A percentile compares a stretch with the other conserved stretches of the same genome.
phyloP scores from a whole-genome alignment of 139 green algal genomes.

The Chlamydomonas eustigma region DNA sequence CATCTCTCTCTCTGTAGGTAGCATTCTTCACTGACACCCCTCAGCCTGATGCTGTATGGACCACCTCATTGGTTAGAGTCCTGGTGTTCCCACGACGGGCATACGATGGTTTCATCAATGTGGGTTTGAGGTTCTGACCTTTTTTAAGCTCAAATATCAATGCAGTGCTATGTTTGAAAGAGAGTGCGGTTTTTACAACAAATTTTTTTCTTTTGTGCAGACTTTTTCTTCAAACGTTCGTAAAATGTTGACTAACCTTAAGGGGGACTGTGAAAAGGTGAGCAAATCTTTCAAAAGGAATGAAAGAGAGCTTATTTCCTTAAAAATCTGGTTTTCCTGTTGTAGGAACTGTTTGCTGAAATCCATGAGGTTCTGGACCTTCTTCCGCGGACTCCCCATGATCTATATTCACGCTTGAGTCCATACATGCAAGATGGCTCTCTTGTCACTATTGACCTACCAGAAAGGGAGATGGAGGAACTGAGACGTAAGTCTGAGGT shows the following conservation, averaged over 20 bases:
- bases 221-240: neutral
- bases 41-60: neutral
- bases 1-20: no score
- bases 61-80: neutral
- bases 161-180: no score
- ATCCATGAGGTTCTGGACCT: neutral
- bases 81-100: neutral
- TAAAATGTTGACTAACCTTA: neutral
- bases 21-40: neutral
- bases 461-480: neutral
- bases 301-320: no score
- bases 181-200: no score
- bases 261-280: neutral
- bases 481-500: constrained; percentile 1
- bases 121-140: no score
- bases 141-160: no score
- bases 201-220: no score
- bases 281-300: no score
- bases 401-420: neutral
- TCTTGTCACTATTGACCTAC: neutral
- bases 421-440: neutral
- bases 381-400: neutral
- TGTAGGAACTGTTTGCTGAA: neutral
- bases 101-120: neutral
- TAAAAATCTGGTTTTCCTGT: no score